These are phyloP conservation scores for Phytophthora megakarya DNA, from an alignment of 352 stramenopile species.

Conservation along the genomic window DNA sequence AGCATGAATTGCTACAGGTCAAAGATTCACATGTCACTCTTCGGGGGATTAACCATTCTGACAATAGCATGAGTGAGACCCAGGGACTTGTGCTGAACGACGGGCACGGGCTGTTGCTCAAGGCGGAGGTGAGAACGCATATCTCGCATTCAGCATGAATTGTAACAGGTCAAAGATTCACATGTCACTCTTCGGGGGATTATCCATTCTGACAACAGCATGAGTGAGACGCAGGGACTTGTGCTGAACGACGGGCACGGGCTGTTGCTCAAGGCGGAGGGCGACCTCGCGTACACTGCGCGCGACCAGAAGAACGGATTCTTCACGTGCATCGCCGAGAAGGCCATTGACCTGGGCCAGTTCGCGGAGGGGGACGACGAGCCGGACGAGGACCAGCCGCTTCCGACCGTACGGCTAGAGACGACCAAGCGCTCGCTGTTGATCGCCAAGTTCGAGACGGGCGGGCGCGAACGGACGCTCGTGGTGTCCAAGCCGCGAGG, in stretches of 20 bases:
- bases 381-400: slow-evolving; percentile 36
- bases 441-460: slow-evolving; percentile 55
- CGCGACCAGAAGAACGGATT: slow-evolving; percentile 67
- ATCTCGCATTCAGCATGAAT: not conserved
- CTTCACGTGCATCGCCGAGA: slow-evolving; percentile 75
- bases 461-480: slow-evolving; percentile 55
- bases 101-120: slow-evolving; percentile 70
- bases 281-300: slow-evolving; percentile 59
- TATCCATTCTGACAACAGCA: slow-evolving; percentile 12
- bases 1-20: not conserved
- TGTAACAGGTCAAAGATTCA: not conserved
- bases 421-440: slow-evolving; percentile 60
- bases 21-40: slow-evolving; percentile 13
- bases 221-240: slow-evolving; percentile 63
- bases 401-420: slow-evolving; percentile 60
- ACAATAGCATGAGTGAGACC: slow-evolving; percentile 55
- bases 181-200: slow-evolving; percentile 8
- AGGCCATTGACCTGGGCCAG: slow-evolving; percentile 55
- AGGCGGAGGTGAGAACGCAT: too few species aligned
- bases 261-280: slow-evolving; percentile 67
- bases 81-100: slow-evolving; percentile 79
- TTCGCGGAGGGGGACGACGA: slow-evolving; percentile 44
- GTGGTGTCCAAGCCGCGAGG: slow-evolving; percentile 60
- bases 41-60: not conserved
- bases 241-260: slow-evolving; percentile 81